Evolutionary conservation across 73 alveolate genomes (phyloP).

Genomic region (Symbiodinium natans): DNA sequence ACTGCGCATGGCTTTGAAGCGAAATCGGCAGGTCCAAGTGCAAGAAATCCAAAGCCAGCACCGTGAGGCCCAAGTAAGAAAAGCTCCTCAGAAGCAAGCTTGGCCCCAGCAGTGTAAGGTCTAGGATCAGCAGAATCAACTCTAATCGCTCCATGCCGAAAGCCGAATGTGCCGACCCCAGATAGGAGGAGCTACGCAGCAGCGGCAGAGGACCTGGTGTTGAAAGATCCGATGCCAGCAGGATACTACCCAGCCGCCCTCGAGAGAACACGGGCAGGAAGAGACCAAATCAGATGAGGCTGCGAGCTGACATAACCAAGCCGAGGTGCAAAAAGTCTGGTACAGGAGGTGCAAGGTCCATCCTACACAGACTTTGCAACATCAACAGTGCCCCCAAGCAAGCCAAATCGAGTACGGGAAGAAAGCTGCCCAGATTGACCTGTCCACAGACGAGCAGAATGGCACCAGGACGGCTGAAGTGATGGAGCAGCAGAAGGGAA

Average conservation of each 20-base stretch:
- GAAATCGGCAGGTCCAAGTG: neutral
- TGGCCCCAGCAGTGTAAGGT: neutral
- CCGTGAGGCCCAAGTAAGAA: neutral
- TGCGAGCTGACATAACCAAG: neutral
- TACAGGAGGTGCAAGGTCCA: neutral
- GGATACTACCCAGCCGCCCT: neutral
- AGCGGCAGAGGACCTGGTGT: neutral
- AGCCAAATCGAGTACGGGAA: neutral
- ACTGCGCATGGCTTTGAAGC: neutral
- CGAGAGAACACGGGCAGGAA: neutral
- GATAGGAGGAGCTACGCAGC: neutral
- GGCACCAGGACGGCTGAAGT: neutral
- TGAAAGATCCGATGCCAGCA: neutral
- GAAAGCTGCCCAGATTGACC: conserved; percentile 28
- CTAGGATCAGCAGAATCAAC: neutral
- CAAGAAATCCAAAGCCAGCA: neutral
- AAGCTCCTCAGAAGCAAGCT: neutral
- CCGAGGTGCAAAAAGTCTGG: conserved; percentile 68
- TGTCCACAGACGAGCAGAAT: neutral
- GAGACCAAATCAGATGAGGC: neutral
- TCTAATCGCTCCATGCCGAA: neutral
- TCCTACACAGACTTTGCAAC: neutral
- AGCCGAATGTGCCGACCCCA: neutral
- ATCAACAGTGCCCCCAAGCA: neutral
- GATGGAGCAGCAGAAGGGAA: neutral